Percentiles rank a stretch among this genome's conserved stretches.
Conservation (phyloP, 305 asterid genomes). For the Solanum hybrid region DNA sequence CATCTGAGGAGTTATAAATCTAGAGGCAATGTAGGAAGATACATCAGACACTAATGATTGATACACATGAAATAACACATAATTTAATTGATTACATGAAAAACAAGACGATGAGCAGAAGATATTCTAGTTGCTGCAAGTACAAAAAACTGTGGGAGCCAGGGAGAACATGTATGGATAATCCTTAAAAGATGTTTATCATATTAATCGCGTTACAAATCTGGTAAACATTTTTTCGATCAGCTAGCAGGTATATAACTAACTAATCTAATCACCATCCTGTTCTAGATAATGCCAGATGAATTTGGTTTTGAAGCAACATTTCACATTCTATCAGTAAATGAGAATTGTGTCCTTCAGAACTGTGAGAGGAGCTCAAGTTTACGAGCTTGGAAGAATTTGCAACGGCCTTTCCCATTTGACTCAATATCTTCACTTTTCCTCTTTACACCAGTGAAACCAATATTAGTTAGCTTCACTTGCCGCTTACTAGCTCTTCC, state of each 20-base stretch:
- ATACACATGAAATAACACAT: background rate
- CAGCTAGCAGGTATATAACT: background rate
- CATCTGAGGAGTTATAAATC: background rate
- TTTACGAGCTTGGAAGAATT: slow-evolving; percentile 90
- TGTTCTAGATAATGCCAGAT: background rate
- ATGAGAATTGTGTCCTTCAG: slow-evolving; percentile 16
- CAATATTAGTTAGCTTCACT: slow-evolving; percentile 50
- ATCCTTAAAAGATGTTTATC: background rate
- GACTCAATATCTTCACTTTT: slow-evolving; percentile 82
- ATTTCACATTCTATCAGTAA: background rate
- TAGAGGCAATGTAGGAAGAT: background rate
- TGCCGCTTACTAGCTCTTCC: slow-evolving; percentile 58
- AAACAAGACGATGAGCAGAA: background rate
- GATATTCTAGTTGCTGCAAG: background rate
- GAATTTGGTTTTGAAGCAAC: background rate
- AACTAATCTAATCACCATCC: background rate
- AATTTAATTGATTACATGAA: background rate
- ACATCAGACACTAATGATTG: background rate
- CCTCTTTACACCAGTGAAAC: slow-evolving; percentile 53
- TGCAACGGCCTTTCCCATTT: slow-evolving; percentile 79
- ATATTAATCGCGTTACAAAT: background rate
- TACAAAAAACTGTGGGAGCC: background rate
- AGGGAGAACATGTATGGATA: background rate
- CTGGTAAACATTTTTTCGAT: background rate
- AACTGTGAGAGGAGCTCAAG: slow-evolving; percentile 67